Percentiles rank a stretch among this genome's conserved stretches.
phyloP scores from a whole-genome alignment of 345 rosid species.

The Pistacia integerrima region DNA sequence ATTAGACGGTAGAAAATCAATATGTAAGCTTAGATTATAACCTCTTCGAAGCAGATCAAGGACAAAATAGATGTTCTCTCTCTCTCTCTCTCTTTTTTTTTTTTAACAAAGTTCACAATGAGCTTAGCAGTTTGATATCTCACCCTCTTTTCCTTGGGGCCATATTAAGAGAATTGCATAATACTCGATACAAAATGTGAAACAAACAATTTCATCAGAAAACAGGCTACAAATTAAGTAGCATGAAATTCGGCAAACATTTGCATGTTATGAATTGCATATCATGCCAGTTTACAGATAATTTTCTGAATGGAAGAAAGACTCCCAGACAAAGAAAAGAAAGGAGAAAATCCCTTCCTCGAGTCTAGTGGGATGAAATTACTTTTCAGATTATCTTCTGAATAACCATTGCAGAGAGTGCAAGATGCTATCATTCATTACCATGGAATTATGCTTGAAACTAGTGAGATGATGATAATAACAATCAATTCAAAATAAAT shows the following conservation, averaged over 20 bases:
- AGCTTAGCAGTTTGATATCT: neutral
- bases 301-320: neutral
- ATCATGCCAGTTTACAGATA: conserved; percentile 1
- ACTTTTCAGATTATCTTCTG: neutral
- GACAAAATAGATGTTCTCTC: neutral
- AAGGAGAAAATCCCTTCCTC: neutral
- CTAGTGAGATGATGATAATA: neutral
- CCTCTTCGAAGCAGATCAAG: neutral
- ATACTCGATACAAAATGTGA: neutral
- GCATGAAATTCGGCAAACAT: neutral
- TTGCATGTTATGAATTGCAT: neutral
- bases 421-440: neutral
- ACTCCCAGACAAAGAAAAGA: neutral
- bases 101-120: neutral
- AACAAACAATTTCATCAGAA: neutral
- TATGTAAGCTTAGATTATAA: neutral
- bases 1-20: neutral
- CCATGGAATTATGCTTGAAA: neutral
- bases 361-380: neutral
- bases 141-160: neutral
- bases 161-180: neutral
- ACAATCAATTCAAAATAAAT: neutral
- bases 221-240: neutral
- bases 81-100: neutral
- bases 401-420: neutral